These are phyloP conservation scores for Talaromyces thailandensis DNA, from an alignment of 495 filamentous ascomycete genomes.

Conservation along the genomic window DNA sequence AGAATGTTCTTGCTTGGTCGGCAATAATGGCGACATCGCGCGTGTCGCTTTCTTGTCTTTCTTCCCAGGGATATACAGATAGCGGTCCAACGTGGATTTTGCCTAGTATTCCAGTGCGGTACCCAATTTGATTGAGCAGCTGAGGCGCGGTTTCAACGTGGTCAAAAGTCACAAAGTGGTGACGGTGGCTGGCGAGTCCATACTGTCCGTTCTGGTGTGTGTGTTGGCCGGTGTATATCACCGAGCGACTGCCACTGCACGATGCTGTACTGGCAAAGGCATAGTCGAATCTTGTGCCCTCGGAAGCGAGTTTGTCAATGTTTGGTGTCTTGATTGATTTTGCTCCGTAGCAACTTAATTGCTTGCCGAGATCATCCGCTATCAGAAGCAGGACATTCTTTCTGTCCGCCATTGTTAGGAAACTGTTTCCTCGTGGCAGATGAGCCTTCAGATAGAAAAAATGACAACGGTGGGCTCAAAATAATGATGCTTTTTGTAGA, in stretches of 20 bases:
- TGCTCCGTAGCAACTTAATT: constrained; percentile 29
- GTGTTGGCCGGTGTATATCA: constrained; percentile 36
- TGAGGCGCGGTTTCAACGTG: constrained; percentile 31
- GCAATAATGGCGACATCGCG: constrained; percentile 23
- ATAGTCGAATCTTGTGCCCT: constrained; percentile 22
- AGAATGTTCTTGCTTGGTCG: constrained; percentile 22
- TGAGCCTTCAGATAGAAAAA: too few species aligned
- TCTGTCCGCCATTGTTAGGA: background rate
- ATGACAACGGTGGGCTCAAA: background rate
- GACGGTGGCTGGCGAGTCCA: constrained; percentile 16
- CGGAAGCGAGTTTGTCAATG: constrained; percentile 25
- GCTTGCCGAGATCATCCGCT: constrained; percentile 34
- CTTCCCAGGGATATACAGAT: constrained; percentile 16
- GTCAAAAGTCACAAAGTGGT: constrained; percentile 31
- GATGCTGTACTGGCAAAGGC: constrained; percentile 36
- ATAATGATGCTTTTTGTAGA: background rate
- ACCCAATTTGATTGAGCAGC: constrained; percentile 24
- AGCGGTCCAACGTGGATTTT: constrained; percentile 38
- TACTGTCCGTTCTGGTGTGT: constrained; percentile 39
- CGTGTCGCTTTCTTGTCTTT: constrained; percentile 17
- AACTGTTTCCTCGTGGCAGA: too few species aligned
- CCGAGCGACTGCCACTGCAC: constrained; percentile 29
- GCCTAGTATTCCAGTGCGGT: constrained; percentile 33
- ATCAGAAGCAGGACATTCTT: constrained; percentile 31
- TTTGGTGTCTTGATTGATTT: constrained; percentile 23